Evolutionary conservation across 208 protist species (phyloP).

Genomic region (Leishmania braziliensis): DNA sequence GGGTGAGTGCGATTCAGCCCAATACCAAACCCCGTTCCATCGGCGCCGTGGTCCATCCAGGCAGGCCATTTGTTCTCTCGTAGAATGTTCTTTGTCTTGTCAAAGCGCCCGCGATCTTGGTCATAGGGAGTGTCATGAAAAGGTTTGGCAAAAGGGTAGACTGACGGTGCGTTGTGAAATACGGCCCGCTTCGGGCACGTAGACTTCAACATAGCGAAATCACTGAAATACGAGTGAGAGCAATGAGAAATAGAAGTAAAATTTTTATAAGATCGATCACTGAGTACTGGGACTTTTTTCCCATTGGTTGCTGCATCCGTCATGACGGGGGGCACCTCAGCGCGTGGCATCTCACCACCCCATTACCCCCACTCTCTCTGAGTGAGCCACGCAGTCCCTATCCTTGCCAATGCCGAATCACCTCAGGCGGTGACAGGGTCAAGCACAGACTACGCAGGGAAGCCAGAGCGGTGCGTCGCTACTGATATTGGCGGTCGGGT

Average conservation of each 20-base stretch:
- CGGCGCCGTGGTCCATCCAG: slow-evolving; percentile 89
- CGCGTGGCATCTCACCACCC: not conserved
- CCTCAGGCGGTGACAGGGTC: not conserved
- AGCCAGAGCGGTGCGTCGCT: not conserved
- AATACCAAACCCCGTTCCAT: slow-evolving; percentile 88
- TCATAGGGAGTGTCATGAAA: slow-evolving; percentile 91
- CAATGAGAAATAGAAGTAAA: slow-evolving; percentile 12
- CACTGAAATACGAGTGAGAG: not conserved
- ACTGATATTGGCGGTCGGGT: not conserved
- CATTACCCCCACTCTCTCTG: not conserved
- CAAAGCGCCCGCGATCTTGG: slow-evolving; percentile 63
- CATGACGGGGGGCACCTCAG: not conserved
- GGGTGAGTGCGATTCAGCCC: slow-evolving; percentile 84
- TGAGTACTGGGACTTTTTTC: not conserved
- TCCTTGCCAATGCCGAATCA: not conserved
- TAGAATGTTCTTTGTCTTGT: slow-evolving; percentile 46
- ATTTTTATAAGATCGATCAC: too few species aligned
- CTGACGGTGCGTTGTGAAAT: slow-evolving; percentile 84
- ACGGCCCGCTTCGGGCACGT: slow-evolving; percentile 44
- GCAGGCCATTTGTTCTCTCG: slow-evolving; percentile 63
- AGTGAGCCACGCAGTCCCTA: not conserved
- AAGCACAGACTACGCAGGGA: not conserved
- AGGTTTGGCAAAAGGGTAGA: slow-evolving; percentile 86
- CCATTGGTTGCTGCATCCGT: not conserved
- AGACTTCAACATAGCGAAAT: slow-evolving; percentile 13